Percentiles rank a stretch among this genome's conserved stretches.
phyloP scores from a whole-genome alignment of 495 filamentous ascomycete genomes.

The Penicillium subrubescens region DNA sequence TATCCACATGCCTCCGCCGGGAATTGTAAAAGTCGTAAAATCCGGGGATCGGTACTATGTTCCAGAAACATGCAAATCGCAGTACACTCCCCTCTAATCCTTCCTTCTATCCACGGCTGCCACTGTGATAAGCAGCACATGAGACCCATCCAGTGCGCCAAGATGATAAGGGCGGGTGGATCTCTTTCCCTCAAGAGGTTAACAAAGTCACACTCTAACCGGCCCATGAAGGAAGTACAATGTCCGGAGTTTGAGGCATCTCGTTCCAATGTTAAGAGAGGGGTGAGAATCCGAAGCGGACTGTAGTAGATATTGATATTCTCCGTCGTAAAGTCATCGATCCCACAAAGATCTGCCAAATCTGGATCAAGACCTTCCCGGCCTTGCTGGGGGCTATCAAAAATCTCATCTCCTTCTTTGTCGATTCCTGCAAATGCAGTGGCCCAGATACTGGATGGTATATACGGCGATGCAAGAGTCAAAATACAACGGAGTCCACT shows the following conservation, averaged over 20 bases:
- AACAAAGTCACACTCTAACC: conserved; percentile 38
- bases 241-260: conserved; percentile 23
- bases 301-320: conserved; percentile 42
- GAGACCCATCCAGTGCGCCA: conserved; percentile 49
- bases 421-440: conserved; percentile 31
- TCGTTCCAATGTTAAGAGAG: conserved; percentile 25
- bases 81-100: conserved; percentile 43
- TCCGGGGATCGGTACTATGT: conserved; percentile 22
- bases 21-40: conserved; percentile 29
- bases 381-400: conserved; percentile 27
- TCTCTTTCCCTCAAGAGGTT: conserved; percentile 38
- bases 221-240: conserved; percentile 35
- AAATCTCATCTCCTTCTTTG: conserved; percentile 25
- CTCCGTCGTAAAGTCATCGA: conserved; percentile 38
- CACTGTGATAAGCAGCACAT: conserved; percentile 35
- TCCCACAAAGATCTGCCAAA: conserved; percentile 39
- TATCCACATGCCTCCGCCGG: conserved; percentile 81
- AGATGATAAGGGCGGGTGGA: conserved; percentile 43
- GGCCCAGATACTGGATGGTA: conserved; percentile 40
- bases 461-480: conserved; percentile 27
- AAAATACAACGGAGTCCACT: conserved; percentile 42
- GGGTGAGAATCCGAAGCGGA: conserved; percentile 34
- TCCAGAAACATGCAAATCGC: conserved; percentile 52
- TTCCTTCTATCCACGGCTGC: conserved; percentile 40
- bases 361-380: conserved; percentile 37